Evolutionary conservation across 441 rosid genomes (phyloP), one percentile per base, ranked within the genome.

Genomic region (Euphorbia schlechtendalii): DNA sequence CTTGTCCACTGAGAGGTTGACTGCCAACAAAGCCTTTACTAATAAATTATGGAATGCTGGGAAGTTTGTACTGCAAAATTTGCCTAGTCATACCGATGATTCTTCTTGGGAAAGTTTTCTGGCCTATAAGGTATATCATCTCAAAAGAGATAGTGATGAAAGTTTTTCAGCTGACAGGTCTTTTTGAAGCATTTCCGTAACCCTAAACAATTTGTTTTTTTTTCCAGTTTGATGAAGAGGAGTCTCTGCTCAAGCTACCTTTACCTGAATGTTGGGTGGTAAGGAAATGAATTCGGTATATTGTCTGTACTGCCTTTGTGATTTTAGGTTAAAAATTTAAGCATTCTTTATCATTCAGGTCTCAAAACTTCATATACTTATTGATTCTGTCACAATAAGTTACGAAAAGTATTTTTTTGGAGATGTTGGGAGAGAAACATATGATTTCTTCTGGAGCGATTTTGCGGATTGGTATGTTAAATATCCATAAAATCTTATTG

Each of bases 241-340:
- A n/a, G n/a, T n/a, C n/a, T n/a, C n/a, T n/a, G n/a, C n/a, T n/a
- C n/a, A n/a, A n/a, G n/a, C n/a, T n/a, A n/a, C n/a, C n/a, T n/a
- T n/a, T n/a, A n/a, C n/a, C n/a, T n/a, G n/a, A 90, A 76, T 80
- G 91, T 73, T 93, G 98, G 98, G 95, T 86, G 97, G 98, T 93
- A 71, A 83, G 87, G 25, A 64, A 60, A 61, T 57, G 54, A 24
- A 71, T 22, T 30, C 27, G 3, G 8, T 59, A 27, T 18, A 22
- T 62, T 34, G 38, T 64, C 49, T 71, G 57, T 32, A 14, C 58
- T 30, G 52, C 32, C 25, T 11, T 40, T 52, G 6, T 52, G 9
- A 54, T 52, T 20, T 40, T 3, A 66, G 32, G 48, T 69, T 27
- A 25, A 43, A 28, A 32, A 38, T 45, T 18, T 64, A 30, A 53